phyloP scores from a whole-genome alignment of 2,329 filamentous ascomycete genomes.

The Lojkania enalia region DNA sequence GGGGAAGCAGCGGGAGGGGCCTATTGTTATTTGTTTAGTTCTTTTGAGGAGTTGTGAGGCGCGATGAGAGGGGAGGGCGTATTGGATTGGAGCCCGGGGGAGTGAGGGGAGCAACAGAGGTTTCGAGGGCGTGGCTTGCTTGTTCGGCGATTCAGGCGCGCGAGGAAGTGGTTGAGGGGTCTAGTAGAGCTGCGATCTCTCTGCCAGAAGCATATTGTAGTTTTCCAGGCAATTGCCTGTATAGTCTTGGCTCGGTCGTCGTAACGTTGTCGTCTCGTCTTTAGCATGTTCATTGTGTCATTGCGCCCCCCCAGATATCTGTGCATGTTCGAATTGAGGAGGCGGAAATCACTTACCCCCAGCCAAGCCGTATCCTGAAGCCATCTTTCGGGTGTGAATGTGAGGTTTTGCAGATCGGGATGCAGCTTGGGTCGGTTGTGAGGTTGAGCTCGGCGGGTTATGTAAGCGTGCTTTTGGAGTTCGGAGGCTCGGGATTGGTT shows the following conservation, averaged over 20 bases:
- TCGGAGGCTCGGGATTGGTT: too few species aligned
- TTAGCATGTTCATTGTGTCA: slow-evolving; percentile 21
- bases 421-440: slow-evolving; percentile 4
- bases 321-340: neutral
- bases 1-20: slow-evolving; percentile 85
- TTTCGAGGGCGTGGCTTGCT: too few species aligned
- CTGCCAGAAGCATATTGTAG: too few species aligned
- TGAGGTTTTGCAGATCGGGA: slow-evolving; percentile 21
- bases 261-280: neutral
- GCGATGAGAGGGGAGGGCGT: neutral
- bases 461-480: too few species aligned
- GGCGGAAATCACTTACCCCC: slow-evolving; percentile 63
- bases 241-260: neutral
- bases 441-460: slow-evolving; percentile 11
- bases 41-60: neutral
- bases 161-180: too few species aligned
- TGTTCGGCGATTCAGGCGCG: too few species aligned
- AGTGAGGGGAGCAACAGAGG: too few species aligned
- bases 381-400: slow-evolving; percentile 59
- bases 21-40: slow-evolving; percentile 42
- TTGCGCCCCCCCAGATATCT: slow-evolving; percentile 18
- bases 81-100: neutral
- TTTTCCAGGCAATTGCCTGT: neutral
- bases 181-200: too few species aligned
- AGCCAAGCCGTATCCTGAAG: slow-evolving; percentile 80